Evolutionary conservation across 2,329 filamentous ascomycete species (phyloP).

Genomic region (Penicillium sp.): DNA sequence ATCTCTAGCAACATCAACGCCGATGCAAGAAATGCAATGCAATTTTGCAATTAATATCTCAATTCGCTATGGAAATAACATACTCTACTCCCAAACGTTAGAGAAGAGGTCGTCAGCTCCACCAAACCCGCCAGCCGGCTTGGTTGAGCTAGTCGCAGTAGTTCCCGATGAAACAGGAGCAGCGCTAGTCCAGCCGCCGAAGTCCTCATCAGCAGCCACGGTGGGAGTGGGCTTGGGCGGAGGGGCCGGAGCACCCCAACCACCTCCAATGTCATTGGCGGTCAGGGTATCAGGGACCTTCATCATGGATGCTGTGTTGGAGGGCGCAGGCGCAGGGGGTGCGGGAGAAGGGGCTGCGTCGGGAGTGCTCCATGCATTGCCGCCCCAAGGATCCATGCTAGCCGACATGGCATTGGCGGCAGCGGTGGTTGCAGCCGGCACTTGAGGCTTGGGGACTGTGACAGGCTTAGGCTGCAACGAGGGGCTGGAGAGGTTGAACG

Average conservation of each 20-base stretch:
- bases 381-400: slow-evolving; percentile 75
- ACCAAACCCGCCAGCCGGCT: slow-evolving; percentile 63
- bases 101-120: slow-evolving; percentile 81
- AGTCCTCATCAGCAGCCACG: slow-evolving; percentile 87
- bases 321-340: slow-evolving; percentile 33
- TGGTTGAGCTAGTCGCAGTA: slow-evolving; percentile 41
- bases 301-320: slow-evolving; percentile 37
- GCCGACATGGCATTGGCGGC: slow-evolving; percentile 40
- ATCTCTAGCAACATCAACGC: slow-evolving; percentile 5
- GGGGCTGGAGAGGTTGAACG: slow-evolving; percentile 75
- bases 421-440: slow-evolving; percentile 45
- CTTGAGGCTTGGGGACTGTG: slow-evolving; percentile 41
- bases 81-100: slow-evolving; percentile 81
- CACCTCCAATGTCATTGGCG: slow-evolving; percentile 63
- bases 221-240: slow-evolving; percentile 51
- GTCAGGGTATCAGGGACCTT: slow-evolving; percentile 49
- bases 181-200: slow-evolving; percentile 88
- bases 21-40: slow-evolving; percentile 8
- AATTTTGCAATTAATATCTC: slow-evolving; percentile 1
- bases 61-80: slow-evolving; percentile 22
- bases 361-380: slow-evolving; percentile 74
- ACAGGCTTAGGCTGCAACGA: slow-evolving; percentile 45
- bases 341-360: slow-evolving; percentile 55
- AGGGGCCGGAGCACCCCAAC: slow-evolving; percentile 53
- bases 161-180: slow-evolving; percentile 52